phyloP scores from a whole-genome alignment of 106 monocot genomes.

The Amphibolis antarctica region DNA sequence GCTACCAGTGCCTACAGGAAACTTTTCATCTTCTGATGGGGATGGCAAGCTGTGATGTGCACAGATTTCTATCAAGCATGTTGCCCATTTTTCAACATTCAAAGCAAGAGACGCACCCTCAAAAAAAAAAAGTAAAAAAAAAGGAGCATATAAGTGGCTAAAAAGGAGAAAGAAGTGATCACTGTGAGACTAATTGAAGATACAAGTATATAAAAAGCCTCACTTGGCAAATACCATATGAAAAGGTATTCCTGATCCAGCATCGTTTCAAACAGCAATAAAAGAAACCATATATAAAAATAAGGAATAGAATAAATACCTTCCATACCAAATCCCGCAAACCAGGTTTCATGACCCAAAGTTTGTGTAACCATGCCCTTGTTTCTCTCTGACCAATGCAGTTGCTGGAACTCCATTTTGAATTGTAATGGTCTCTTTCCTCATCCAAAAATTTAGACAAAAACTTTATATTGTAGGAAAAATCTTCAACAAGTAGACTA shows the following conservation, averaged over 20 bases:
- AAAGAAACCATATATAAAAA: not conserved
- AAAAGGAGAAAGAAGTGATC: not conserved
- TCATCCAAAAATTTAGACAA: conserved; percentile 64
- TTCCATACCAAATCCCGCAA: conserved; percentile 73
- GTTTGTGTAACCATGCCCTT: conserved; percentile 76
- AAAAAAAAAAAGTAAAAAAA: conserved; percentile 5
- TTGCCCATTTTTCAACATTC: conserved; percentile 68
- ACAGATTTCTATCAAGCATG: conserved; percentile 57
- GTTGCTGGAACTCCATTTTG: conserved; percentile 74
- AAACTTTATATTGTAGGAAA: conserved; percentile 74
- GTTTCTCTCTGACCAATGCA: conserved; percentile 86
- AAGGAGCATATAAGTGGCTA: not conserved
- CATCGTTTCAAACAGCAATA: too few species aligned
- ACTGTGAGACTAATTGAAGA: not conserved
- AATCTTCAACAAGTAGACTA: conserved; percentile 23
- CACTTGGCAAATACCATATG: not conserved
- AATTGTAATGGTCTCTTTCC: conserved; percentile 71
- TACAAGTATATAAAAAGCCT: too few species aligned
- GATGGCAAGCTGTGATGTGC: conserved; percentile 41
- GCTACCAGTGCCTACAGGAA: conserved; percentile 99
- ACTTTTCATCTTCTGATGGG: conserved; percentile 70
- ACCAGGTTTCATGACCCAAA: conserved; percentile 71
- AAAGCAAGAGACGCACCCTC: conserved; percentile 82
- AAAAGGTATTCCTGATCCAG: not conserved
- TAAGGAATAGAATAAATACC: conserved; percentile 24